Evolutionary conservation across 306 rosid genomes (phyloP), one percentile per base, ranked within the genome.

Genomic region (Senna tora): DNA sequence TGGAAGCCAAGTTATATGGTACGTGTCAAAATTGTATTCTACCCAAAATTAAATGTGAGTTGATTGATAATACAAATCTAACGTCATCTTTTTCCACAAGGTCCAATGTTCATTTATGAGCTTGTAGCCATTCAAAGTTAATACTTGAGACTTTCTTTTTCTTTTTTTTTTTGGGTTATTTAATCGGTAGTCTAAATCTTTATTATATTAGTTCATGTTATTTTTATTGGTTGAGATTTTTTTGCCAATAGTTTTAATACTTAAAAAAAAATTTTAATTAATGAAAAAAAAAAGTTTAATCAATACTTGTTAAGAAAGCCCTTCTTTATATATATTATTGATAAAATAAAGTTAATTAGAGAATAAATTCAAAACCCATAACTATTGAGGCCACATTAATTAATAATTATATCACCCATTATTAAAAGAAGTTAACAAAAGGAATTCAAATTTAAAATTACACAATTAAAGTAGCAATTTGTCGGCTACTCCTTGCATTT

Each of bases 91-190:
- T 65, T 33, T 19, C 21, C 70, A 52, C 61, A 69, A 75, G 72
- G 50, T 77, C 84, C 82, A 73, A 79, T 7, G 56, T 73, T 84
- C 84, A 84, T 84, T 84, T 42, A 84, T 84, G 72, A 76, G 69
- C 61, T 51, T 65, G 47, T 76, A 68, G 65, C 65, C 72, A 73
- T 76, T 76, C 65, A 80, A 75, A 74, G 59, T 70, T 73, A 30
- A 30, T 2, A 33, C 38, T 6, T 33, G 6, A 32, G 67, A 58
- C 51, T 43, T 47, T 6, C 2, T n/a, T 45, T 45, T 72, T 43
- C 19, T n/a, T n/a, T n/a, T n/a, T n/a, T n/a, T n/a, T n/a, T n/a
- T n/a, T n/a, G n/a, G n/a, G n/a, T n/a, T n/a, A n/a, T n/a, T n/a
- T n/a, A n/a, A n/a, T n/a, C n/a, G n/a, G n/a, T n/a, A n/a, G n/a